Percentiles rank a stretch among this genome's conserved stretches.
phyloP scores from a whole-genome alignment of 1,139 yeast genomes.

The Suhomyces taliae region DNA sequence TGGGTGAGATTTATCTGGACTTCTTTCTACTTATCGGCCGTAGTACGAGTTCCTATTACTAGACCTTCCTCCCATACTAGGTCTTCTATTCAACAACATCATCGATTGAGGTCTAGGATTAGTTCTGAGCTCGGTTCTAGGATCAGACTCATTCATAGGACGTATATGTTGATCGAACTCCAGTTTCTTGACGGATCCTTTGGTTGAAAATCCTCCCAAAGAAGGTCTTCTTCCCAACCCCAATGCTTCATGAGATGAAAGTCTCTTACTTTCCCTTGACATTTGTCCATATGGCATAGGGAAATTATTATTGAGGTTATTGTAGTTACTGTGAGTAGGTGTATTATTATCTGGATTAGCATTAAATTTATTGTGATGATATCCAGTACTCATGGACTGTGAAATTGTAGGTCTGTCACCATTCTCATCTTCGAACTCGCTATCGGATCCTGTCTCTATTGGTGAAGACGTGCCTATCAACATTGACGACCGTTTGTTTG shows the following conservation, averaged over 20 bases:
- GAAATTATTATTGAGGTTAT: neutral
- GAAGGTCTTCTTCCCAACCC: slow-evolving; percentile 1
- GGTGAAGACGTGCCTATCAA: neutral
- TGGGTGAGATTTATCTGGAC: too few species aligned
- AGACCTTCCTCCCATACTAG: neutral
- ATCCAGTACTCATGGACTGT: neutral
- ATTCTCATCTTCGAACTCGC: slow-evolving; percentile 11
- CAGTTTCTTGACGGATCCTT: neutral
- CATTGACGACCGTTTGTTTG: slow-evolving; percentile 1
- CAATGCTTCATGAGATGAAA: neutral
- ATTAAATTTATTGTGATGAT: neutral
- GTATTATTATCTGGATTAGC: slow-evolving; percentile 3
- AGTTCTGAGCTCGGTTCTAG: slow-evolving; percentile 2
- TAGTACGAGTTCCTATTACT: neutral
- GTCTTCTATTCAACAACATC: slow-evolving; percentile 1
- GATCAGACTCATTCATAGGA: slow-evolving; percentile 9
- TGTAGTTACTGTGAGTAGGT: slow-evolving; percentile 1
- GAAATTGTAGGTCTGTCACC: neutral
- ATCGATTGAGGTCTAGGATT: slow-evolving; percentile 5
- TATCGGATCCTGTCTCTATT: slow-evolving; percentile 5
- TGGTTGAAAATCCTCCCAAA: neutral
- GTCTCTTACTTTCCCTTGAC: neutral
- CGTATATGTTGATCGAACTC: slow-evolving; percentile 4
- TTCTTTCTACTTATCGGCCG: neutral
- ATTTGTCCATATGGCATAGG: neutral